Conservation (phyloP, 2,329 filamentous ascomycete genomes). For the Claviceps cyperi region DNA sequence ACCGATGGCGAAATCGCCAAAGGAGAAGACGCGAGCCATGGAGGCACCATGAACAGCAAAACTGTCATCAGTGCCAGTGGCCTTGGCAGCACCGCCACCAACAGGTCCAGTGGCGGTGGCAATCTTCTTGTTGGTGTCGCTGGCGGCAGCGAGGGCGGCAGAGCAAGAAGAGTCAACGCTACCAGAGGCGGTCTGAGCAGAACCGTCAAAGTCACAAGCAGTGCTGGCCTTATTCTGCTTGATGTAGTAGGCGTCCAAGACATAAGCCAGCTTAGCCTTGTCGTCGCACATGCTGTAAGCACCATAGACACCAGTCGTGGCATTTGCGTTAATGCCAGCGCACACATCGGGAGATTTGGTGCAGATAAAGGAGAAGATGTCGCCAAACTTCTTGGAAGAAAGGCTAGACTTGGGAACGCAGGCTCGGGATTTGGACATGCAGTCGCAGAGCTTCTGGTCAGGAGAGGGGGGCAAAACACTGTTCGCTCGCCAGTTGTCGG, state of each 20-base stretch:
- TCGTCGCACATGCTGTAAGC: slow-evolving; percentile 64
- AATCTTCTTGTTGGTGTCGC: slow-evolving; percentile 31
- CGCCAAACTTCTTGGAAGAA: slow-evolving; percentile 41
- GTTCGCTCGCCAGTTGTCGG: slow-evolving; percentile 47
- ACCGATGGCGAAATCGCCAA: slow-evolving; percentile 34
- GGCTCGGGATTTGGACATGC: slow-evolving; percentile 62
- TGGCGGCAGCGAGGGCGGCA: slow-evolving; percentile 46
- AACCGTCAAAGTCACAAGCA: slow-evolving; percentile 59
- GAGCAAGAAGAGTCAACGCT: slow-evolving; percentile 39
- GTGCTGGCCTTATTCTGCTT: slow-evolving; percentile 34
- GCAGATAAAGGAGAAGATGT: slow-evolving; percentile 64
- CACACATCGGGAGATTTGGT: slow-evolving; percentile 42
- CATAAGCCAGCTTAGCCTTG: slow-evolving; percentile 57
- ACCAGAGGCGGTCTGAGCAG: slow-evolving; percentile 40
- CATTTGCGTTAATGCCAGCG: slow-evolving; percentile 53
- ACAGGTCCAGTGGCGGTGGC: slow-evolving; percentile 5
- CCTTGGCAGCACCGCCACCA: slow-evolving; percentile 4
- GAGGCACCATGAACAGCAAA: slow-evolving; percentile 9
- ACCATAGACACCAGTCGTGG: slow-evolving; percentile 54
- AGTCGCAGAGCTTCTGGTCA: slow-evolving; percentile 65
- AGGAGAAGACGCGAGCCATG: slow-evolving; percentile 24
- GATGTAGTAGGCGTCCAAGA: slow-evolving; percentile 59
- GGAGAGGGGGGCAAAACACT: slow-evolving; percentile 66
- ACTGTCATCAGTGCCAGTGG: slow-evolving; percentile 2
- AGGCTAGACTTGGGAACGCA: slow-evolving; percentile 53